A percentile compares a stretch with the other conserved stretches of the same genome.
These are phyloP conservation scores for Oryza nivara DNA, from an alignment of 176 grass and related monocot species.

Conservation along the genomic window DNA sequence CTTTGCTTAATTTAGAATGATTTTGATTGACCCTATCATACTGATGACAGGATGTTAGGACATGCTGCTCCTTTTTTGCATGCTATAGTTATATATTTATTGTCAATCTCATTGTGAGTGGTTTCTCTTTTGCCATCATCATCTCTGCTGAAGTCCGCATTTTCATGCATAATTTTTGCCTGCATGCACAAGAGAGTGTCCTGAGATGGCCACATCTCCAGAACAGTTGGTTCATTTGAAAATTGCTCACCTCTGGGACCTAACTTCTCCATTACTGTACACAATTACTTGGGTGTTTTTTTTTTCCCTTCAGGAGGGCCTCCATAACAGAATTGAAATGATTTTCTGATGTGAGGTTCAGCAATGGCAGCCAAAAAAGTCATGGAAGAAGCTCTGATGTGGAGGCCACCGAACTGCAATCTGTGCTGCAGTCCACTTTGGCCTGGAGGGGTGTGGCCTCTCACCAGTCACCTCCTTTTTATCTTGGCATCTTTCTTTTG, in stretches of 20 bases:
- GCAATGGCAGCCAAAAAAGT: constrained; percentile 44
- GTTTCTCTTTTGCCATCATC: constrained; percentile 31
- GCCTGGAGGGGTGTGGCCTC: constrained; percentile 25
- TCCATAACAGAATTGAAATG: constrained; percentile 6
- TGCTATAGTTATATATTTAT: not conserved
- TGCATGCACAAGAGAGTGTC: constrained; percentile 19
- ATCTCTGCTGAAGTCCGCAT: constrained; percentile 15
- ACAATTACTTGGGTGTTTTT: not conserved
- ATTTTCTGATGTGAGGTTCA: constrained; percentile 18
- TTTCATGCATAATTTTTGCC: constrained; percentile 9
- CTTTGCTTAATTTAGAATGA: constrained; percentile 48
- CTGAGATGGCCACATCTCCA: constrained; percentile 37
- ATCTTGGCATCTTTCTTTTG: constrained; percentile 59
- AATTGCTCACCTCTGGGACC: constrained; percentile 30
- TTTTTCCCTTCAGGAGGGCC: not conserved
- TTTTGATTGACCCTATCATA: not conserved
- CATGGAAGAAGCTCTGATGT: constrained; percentile 44
- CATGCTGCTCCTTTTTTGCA: constrained; percentile 36
- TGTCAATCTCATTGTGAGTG: constrained; percentile 10
- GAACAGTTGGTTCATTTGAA: constrained; percentile 20
- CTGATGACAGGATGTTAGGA: constrained; percentile 25
- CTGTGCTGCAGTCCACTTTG: constrained; percentile 55
- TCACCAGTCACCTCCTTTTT: constrained; percentile 37
- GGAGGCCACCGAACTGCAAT: constrained; percentile 58
- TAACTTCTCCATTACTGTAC: constrained; percentile 61